These are phyloP conservation scores for Barnettozyma populi DNA, from an alignment of 805 yeast species.

Conservation along the genomic window DNA sequence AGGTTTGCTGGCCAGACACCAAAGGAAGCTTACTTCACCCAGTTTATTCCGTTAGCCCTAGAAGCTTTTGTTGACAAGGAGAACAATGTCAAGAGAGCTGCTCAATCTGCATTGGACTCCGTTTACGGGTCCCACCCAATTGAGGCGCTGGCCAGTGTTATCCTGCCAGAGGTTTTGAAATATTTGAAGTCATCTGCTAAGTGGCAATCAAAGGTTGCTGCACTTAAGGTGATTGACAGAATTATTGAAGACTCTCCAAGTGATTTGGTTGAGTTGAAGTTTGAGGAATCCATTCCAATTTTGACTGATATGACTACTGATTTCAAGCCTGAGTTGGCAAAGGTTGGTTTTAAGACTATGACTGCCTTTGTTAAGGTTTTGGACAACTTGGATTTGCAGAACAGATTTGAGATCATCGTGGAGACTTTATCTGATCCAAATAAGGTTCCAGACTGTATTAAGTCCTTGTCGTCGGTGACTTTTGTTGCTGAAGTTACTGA, in stretches of 20 bases:
- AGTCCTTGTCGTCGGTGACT: slow-evolving; percentile 85
- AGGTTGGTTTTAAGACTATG: slow-evolving; percentile 71
- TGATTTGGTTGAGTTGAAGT: slow-evolving; percentile 78
- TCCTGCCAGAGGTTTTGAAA: slow-evolving; percentile 53
- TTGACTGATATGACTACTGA: slow-evolving; percentile 89
- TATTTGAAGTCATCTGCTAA: slow-evolving; percentile 81
- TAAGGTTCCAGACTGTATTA: slow-evolving; percentile 84
- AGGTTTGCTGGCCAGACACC: slow-evolving; percentile 66
- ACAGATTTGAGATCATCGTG: slow-evolving; percentile 78
- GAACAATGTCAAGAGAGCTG: slow-evolving; percentile 76
- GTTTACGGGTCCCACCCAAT: slow-evolving; percentile 65
- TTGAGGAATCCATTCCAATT: slow-evolving; percentile 74
- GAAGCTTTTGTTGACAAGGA: slow-evolving; percentile 86
- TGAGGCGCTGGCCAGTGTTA: slow-evolving; percentile 71
- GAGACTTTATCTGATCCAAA: slow-evolving; percentile 87
- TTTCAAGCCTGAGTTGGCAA: slow-evolving; percentile 92
- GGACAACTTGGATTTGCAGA: slow-evolving; percentile 88
- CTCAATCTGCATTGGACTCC: slow-evolving; percentile 71
- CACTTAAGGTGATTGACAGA: slow-evolving; percentile 66
- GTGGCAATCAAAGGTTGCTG: slow-evolving; percentile 87
- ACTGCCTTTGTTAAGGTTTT: slow-evolving; percentile 69
- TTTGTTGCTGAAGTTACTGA: slow-evolving; percentile 98
- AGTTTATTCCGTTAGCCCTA: slow-evolving; percentile 55
- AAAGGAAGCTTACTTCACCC: slow-evolving; percentile 66
- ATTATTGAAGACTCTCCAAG: slow-evolving; percentile 75